Conservation (phyloP, 495 filamentous ascomycete species). For the Neurospora tetraspora region DNA sequence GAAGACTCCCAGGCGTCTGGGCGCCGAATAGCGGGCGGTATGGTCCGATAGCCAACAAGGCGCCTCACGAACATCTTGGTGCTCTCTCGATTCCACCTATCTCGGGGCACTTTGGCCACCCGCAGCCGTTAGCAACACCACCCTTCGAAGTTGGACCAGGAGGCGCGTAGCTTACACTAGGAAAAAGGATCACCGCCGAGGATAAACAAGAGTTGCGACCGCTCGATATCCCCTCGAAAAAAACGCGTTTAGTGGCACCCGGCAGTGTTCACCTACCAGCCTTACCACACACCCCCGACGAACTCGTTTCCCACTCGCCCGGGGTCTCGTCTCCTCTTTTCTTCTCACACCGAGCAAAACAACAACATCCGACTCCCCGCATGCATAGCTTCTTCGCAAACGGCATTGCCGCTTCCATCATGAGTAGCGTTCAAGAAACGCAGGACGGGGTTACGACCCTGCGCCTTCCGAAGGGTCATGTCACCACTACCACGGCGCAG, state of each 20-base stretch:
- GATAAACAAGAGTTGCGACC: constrained; percentile 2
- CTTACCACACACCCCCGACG: constrained; percentile 8
- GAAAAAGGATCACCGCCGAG: constrained; percentile 9
- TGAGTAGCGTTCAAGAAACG: constrained; percentile 41
- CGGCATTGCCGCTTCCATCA: constrained; percentile 47
- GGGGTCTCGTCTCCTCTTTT: constrained; percentile 42
- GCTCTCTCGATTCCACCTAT: not conserved
- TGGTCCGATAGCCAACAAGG: constrained; percentile 12
- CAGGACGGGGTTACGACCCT: constrained; percentile 51
- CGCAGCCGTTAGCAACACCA: not conserved
- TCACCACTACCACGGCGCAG: constrained; percentile 24
- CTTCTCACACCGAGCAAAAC: constrained; percentile 42
- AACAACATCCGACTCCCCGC: constrained; percentile 27
- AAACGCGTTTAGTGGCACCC: constrained; percentile 16
- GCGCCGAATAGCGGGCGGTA: constrained; percentile 11
- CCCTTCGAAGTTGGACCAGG: not conserved
- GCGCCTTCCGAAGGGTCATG: constrained; percentile 50
- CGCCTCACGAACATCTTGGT: constrained; percentile 2
- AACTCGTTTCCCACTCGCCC: constrained; percentile 16
- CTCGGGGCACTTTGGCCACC: not conserved
- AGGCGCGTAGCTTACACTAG: not conserved
- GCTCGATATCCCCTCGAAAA: constrained; percentile 15
- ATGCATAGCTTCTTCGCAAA: constrained; percentile 45
- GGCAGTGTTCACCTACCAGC: constrained; percentile 17
- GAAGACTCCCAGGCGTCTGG: constrained; percentile 4